Percentiles rank a stretch among this genome's conserved stretches.
Conservation (phyloP, 306 rosid species). For the Sindora glabra region DNA sequence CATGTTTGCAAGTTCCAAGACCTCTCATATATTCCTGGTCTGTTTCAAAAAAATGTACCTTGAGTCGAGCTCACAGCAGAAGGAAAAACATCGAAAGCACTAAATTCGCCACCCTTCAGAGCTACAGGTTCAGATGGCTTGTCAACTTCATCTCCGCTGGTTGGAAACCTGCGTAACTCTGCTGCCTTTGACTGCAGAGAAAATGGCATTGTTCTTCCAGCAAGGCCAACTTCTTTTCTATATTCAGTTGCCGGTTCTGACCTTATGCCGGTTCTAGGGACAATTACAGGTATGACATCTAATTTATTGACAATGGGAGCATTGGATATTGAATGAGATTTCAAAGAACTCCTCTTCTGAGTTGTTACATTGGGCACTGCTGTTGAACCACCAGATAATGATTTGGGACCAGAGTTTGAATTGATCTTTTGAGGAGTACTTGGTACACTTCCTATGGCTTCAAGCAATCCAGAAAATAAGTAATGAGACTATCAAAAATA, state of each 20-base stretch:
- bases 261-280: conserved; percentile 71
- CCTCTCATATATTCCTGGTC: conserved; percentile 31
- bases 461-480: conserved; percentile 28
- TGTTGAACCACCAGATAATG: conserved; percentile 48
- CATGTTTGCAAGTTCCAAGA: conserved; percentile 36
- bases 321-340: conserved; percentile 45
- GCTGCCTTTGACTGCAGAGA: conserved; percentile 60
- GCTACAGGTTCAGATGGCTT: conserved; percentile 57
- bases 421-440: conserved; percentile 79
- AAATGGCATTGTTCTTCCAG: conserved; percentile 62
- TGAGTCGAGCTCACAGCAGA: conserved; percentile 45
- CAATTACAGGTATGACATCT: conserved; percentile 82
- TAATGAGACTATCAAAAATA: too few relatives aligned
- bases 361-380: conserved; percentile 48
- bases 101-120: conserved; percentile 43
- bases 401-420: conserved; percentile 59
- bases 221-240: conserved; percentile 62
- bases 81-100: conserved; percentile 34
- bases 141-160: conserved; percentile 70
- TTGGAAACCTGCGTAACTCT: conserved; percentile 47
- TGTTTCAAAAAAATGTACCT: conserved; percentile 43
- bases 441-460: conserved; percentile 90
- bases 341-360: conserved; percentile 59
- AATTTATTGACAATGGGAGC: conserved; percentile 51
- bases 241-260: conserved; percentile 64